Conservation (phyloP, 2,329 filamentous ascomycete species). For the Aspergillus sojae region DNA sequence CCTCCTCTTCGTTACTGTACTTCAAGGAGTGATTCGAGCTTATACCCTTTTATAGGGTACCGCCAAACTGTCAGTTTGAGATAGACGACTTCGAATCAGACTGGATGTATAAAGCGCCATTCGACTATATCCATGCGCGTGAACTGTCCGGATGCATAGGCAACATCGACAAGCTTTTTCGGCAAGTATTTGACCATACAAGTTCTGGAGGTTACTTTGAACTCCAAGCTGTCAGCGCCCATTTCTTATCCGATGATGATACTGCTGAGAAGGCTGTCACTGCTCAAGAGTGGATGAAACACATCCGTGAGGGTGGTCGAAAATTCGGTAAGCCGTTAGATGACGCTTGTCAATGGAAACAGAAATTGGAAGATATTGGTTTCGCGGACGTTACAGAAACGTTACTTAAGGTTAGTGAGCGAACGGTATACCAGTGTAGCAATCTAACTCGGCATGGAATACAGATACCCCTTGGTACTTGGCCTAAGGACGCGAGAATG, state of each 20-base stretch:
- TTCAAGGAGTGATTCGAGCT: neutral
- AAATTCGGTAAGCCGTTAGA: neutral
- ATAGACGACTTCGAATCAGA: conserved; percentile 1
- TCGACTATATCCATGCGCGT: neutral
- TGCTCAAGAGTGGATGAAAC: conserved; percentile 1
- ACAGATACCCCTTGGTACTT: neutral
- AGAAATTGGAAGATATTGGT: neutral
- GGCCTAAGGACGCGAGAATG: neutral
- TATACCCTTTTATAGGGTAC: neutral
- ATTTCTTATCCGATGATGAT: conserved; percentile 1
- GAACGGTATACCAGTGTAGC: too few species aligned
- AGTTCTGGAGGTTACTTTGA: conserved; percentile 1
- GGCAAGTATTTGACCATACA: neutral
- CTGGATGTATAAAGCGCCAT: neutral
- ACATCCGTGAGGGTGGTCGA: neutral
- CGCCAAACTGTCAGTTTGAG: conserved; percentile 1
- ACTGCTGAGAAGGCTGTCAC: neutral
- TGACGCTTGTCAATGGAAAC: neutral
- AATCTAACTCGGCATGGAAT: neutral
- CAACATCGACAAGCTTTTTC: neutral
- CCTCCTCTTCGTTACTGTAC: neutral
- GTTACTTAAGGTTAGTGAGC: neutral
- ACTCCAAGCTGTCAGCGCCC: neutral
- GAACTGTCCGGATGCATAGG: neutral
- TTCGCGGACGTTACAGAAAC: conserved; percentile 2